Percentiles rank a stretch among this genome's conserved stretches.
These are phyloP conservation scores for Hemerocallis citrina DNA, from an alignment of 106 monocot genomes.

Conservation along the genomic window DNA sequence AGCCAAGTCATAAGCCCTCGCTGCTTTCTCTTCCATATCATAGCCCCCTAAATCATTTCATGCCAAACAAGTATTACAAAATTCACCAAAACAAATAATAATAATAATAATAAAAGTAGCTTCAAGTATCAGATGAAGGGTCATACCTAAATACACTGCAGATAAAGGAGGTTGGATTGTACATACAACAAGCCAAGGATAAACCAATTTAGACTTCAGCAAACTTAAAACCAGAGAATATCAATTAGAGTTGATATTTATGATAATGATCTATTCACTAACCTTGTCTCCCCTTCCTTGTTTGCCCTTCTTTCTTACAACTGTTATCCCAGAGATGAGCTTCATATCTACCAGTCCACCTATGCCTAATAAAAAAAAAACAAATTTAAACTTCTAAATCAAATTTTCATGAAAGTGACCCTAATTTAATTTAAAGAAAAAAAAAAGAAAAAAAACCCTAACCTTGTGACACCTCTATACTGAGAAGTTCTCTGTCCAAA, in stretches of 20 bases:
- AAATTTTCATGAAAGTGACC: too few species aligned
- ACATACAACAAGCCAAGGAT: not conserved
- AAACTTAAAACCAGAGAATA: too few species aligned
- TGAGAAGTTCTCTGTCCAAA: conserved; percentile 88
- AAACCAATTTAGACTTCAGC: conserved; percentile 4
- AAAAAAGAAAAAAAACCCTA: too few species aligned
- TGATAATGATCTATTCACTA: too few species aligned
- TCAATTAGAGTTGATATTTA: too few species aligned
- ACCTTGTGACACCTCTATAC: conserved; percentile 87
- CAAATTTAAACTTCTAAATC: not conserved
- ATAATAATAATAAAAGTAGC: not conserved
- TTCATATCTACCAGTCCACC: conserved; percentile 89
- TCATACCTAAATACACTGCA: conserved; percentile 96
- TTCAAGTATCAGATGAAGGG: not conserved
- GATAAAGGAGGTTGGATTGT: not conserved
- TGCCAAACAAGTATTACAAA: not conserved
- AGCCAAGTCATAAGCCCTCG: conserved; percentile 95
- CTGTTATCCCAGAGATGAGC: conserved; percentile 90
- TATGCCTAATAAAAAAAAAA: conserved; percentile 34
- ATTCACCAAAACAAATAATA: not conserved
- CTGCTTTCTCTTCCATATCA: conserved; percentile 98
- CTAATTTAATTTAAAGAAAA: too few species aligned
- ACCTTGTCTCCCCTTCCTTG: conserved; percentile 91
- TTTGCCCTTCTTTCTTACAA: conserved; percentile 87
- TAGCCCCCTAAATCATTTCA: conserved; percentile 87